phyloP scores from a whole-genome alignment of 768 basidiomycete species.

The Inosperma sp. region DNA sequence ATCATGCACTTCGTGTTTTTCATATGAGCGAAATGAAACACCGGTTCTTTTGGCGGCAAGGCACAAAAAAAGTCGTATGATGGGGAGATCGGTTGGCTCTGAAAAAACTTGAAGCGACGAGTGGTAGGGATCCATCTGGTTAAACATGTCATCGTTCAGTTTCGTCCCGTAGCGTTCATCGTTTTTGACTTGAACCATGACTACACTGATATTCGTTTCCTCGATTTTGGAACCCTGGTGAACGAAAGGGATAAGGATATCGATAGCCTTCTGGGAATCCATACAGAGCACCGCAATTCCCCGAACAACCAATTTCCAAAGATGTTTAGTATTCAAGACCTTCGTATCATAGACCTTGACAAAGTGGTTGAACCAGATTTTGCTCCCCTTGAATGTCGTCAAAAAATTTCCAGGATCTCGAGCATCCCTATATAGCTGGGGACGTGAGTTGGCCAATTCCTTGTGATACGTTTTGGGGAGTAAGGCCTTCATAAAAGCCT shows the following conservation, averaged over 20 bases:
- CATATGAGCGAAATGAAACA: too few relatives aligned
- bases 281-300: slow-evolving; percentile 29
- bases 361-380: slow-evolving; percentile 29
- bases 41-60: too few relatives aligned
- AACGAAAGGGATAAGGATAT: slow-evolving; percentile 25
- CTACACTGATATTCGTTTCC: background rate
- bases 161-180: background rate
- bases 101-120: too few relatives aligned
- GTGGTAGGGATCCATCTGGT: background rate
- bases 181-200: slow-evolving; percentile 1
- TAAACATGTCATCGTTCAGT: background rate
- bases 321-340: slow-evolving; percentile 18
- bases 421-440: background rate
- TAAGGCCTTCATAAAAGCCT: slow-evolving; percentile 15
- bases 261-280: slow-evolving; percentile 18
- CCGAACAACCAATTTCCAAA: slow-evolving; percentile 20
- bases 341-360: slow-evolving; percentile 22
- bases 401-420: background rate
- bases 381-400: slow-evolving; percentile 16
- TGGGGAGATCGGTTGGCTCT: too few relatives aligned
- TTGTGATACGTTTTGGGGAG: background rate
- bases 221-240: background rate
- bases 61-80: too few relatives aligned
- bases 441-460: background rate
- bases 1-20: too few relatives aligned